A percentile compares a stretch with the other conserved stretches of the same genome.
Conservation (phyloP, 192 early-diverging fungal genomes). For the Coemansia sp. region DNA sequence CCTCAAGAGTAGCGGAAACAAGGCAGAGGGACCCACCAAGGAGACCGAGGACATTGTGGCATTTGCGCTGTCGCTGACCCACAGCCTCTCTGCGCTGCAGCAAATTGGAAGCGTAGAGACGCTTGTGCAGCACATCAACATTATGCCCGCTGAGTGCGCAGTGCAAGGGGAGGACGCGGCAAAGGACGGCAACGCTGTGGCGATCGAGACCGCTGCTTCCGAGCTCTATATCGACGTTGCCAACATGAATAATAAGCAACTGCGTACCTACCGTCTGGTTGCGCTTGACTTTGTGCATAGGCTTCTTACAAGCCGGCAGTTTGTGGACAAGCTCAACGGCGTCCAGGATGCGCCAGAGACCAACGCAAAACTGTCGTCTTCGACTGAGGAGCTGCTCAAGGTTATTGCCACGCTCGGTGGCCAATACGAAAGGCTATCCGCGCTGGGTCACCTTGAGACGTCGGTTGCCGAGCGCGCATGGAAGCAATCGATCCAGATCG, state of each 20-base stretch:
- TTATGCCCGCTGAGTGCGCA: constrained; percentile 56
- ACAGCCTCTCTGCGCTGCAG: constrained; percentile 63
- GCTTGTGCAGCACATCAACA: constrained; percentile 59
- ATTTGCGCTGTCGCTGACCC: constrained; percentile 72
- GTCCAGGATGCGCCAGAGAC: constrained; percentile 10
- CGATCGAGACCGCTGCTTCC: not conserved
- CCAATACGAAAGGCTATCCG: constrained; percentile 14
- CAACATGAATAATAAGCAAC: constrained; percentile 20
- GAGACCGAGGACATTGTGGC: constrained; percentile 69
- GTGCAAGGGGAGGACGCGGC: not conserved
- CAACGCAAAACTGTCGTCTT: constrained; percentile 14
- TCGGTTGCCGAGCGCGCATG: constrained; percentile 27
- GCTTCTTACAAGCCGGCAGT: constrained; percentile 50
- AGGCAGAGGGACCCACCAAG: constrained; percentile 42
- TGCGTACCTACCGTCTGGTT: constrained; percentile 48
- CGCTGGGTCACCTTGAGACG: constrained; percentile 16
- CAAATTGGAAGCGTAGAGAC: constrained; percentile 67
- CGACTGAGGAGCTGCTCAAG: constrained; percentile 22
- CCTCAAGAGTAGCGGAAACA: constrained; percentile 10
- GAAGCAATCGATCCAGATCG: constrained; percentile 53
- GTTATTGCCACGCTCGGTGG: constrained; percentile 23
- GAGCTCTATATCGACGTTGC: constrained; percentile 23
- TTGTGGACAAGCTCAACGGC: constrained; percentile 10
- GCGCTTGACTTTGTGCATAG: constrained; percentile 47
- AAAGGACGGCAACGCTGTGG: constrained; percentile 2